Conservation (phyloP, 768 basidiomycete species). For the Phaeolepiota aurea region DNA sequence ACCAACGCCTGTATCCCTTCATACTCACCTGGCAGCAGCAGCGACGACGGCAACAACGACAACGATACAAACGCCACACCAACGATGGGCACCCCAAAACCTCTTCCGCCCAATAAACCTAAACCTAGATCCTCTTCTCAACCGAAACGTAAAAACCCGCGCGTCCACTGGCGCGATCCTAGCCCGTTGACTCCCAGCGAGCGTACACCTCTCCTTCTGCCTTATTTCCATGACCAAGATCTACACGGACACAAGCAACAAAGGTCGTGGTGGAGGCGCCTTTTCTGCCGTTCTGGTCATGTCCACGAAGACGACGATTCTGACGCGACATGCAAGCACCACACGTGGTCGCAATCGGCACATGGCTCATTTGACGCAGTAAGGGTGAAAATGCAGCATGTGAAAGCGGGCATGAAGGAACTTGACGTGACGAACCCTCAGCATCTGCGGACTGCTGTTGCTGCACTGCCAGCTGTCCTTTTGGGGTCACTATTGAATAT, state of each 20-base stretch:
- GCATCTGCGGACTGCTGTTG: slow-evolving; percentile 21
- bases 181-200: slow-evolving; percentile 10
- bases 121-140: neutral
- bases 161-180: slow-evolving; percentile 18
- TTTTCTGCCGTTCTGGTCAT: slow-evolving; percentile 7
- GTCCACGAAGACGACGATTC: neutral
- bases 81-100: slow-evolving; percentile 10
- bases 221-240: neutral
- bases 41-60: neutral
- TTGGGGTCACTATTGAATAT: slow-evolving; percentile 83
- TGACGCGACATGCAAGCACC: slow-evolving; percentile 1
- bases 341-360: neutral
- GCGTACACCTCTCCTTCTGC: slow-evolving; percentile 9
- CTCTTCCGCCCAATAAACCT: slow-evolving; percentile 1
- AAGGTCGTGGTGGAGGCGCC: neutral
- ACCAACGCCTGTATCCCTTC: neutral
- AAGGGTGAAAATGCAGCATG: slow-evolving; percentile 5
- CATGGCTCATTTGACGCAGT: neutral
- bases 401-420: slow-evolving; percentile 3
- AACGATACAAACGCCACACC: neutral
- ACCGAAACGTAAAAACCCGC: slow-evolving; percentile 5
- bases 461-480: slow-evolving; percentile 73
- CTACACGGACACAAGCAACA: neutral
- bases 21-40: no score
- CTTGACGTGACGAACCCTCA: slow-evolving; percentile 8